A percentile compares a stretch with the other conserved stretches of the same genome.
phyloP scores from a whole-genome alignment of 2,329 filamentous ascomycete genomes.

The Nakataea oryzae region DNA sequence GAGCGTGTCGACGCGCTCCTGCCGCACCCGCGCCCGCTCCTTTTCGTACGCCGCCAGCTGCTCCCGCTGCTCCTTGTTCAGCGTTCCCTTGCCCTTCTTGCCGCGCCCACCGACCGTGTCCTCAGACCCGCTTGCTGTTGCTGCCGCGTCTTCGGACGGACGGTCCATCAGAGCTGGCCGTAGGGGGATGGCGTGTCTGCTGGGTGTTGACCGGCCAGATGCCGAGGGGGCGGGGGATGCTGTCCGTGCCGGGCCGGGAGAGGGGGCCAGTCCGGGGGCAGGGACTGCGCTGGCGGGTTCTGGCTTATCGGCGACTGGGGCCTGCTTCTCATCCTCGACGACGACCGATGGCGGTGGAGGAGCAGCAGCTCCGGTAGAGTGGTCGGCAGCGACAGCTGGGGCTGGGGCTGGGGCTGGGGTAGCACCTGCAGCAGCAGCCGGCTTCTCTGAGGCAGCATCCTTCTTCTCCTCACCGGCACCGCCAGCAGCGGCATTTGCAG shows the following conservation, averaged over 20 bases:
- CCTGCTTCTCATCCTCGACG: constrained; percentile 24
- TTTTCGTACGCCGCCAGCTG: constrained; percentile 80
- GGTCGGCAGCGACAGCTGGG: constrained; percentile 22
- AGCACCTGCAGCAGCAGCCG: constrained; percentile 10
- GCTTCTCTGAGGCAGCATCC: not conserved
- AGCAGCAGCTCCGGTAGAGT: constrained; percentile 15
- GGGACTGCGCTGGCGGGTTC: constrained; percentile 13
- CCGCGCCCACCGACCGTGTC: constrained; percentile 58
- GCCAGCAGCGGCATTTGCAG: constrained; percentile 4
- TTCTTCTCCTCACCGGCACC: not conserved
- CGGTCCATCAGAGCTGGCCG: constrained; percentile 83
- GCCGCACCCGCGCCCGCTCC: constrained; percentile 72
- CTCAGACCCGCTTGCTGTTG: constrained; percentile 48
- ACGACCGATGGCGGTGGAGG: constrained; percentile 24
- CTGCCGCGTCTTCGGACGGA: constrained; percentile 65
- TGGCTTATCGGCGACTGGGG: constrained; percentile 5
- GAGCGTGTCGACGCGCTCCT: constrained; percentile 78
- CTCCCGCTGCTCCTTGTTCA: constrained; percentile 88
- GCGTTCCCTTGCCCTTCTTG: constrained; percentile 78
- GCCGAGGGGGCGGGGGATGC: constrained; percentile 25
- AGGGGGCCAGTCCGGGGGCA: constrained; percentile 22
- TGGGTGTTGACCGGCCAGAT: constrained; percentile 27
- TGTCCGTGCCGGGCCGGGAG: constrained; percentile 31
- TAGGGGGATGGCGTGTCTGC: constrained; percentile 50
- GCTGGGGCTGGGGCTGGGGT: constrained; percentile 22